A percentile compares a stretch with the other conserved stretches of the same genome.
Evolutionary conservation across 225 moss, liverwort and hornwort genomes (phyloP).

Genomic region (Rhytidiadelphus loreus): DNA sequence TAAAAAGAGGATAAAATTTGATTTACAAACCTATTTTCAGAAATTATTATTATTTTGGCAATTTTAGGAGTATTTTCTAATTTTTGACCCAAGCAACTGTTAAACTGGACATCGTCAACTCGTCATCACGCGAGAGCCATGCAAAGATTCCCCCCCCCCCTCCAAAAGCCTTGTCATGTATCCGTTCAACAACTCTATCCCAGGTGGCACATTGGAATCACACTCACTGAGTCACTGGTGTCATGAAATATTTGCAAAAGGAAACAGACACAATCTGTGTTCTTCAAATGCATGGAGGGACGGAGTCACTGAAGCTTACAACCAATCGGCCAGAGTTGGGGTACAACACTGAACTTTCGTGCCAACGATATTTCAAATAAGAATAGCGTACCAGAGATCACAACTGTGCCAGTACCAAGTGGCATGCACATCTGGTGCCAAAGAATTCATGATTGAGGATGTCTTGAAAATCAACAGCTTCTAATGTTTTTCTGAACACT

Average conservation of each 20-base stretch:
- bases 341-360: neutral
- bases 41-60: neutral
- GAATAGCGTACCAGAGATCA: neutral
- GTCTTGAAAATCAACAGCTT: neutral
- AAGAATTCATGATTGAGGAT: neutral
- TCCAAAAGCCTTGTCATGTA: neutral
- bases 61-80: accelerated
- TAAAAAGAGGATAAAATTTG: neutral
- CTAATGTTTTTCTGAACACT: neutral
- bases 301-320: neutral
- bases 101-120: neutral
- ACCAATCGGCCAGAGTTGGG: neutral
- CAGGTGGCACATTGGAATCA: neutral
- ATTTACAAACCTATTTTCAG: neutral
- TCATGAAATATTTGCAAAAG: neutral
- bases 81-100: neutral
- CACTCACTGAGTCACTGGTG: neutral
- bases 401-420: neutral
- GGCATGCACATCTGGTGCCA: neutral
- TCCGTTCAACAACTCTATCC: neutral
- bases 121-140: too few relatives aligned
- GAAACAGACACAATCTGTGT: neutral
- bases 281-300: neutral
- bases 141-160: too few relatives aligned
- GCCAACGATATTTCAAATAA: neutral